A percentile compares a stretch with the other conserved stretches of the same genome.
Conservation (phyloP, 1,139 yeast species). For the Candida labiduridarum region DNA sequence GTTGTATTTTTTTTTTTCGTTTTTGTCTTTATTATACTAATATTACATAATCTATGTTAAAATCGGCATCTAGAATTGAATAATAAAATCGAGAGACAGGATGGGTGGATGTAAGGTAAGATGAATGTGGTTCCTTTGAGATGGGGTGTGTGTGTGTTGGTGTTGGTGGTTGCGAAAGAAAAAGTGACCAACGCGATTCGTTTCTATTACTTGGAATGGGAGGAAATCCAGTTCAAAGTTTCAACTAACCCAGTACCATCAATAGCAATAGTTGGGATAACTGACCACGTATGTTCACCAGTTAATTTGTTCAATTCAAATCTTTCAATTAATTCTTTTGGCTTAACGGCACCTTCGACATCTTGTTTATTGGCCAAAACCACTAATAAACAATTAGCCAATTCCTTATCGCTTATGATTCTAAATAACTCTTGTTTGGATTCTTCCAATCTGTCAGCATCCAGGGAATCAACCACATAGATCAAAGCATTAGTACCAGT, state of each 20-base stretch:
- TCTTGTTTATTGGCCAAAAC: constrained; percentile 95
- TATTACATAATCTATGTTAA: background rate
- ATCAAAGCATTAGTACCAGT: constrained; percentile 94
- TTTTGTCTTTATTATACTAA: background rate
- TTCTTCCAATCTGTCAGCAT: constrained; percentile 70
- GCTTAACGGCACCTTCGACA: constrained; percentile 60
- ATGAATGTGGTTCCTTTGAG: background rate
- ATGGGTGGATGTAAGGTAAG: background rate
- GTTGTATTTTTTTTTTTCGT: background rate
- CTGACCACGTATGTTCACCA: constrained; percentile 69
- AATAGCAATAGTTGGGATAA: constrained; percentile 73
- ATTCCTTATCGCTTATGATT: constrained; percentile 77
- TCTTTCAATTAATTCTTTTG: constrained; percentile 64
- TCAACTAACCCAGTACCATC: constrained; percentile 78
- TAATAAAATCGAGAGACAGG: background rate
- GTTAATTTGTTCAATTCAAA: constrained; percentile 57
- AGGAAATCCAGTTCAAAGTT: constrained; percentile 74
- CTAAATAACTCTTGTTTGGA: constrained; percentile 78
- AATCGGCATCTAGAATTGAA: background rate
- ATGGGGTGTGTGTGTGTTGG: background rate
- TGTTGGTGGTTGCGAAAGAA: background rate
- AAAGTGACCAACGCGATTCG: background rate
- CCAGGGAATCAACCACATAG: constrained; percentile 86
- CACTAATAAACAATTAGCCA: constrained; percentile 74
- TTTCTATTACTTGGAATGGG: constrained; percentile 46